Percentiles rank a stretch among this genome's conserved stretches.
phyloP scores from a whole-genome alignment of 2,329 filamentous ascomycete genomes.

The Aspergillus proliferans region DNA sequence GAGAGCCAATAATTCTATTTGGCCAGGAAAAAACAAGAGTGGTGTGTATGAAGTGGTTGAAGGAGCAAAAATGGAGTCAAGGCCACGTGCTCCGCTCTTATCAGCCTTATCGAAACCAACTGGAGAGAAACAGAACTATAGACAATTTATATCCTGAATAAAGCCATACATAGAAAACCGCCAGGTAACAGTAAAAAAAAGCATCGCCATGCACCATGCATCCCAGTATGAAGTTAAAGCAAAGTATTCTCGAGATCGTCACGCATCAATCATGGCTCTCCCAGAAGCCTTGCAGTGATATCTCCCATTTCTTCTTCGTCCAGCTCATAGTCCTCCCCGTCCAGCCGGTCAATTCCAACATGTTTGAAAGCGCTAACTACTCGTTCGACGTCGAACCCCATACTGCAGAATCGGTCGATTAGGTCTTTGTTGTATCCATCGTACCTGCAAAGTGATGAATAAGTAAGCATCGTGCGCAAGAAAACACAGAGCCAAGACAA shows the following conservation, averaged over 20 bases:
- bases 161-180: neutral
- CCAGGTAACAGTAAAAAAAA: constrained; percentile 5
- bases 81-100: no score
- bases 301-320: constrained; percentile 88
- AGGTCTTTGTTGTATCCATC: constrained; percentile 80
- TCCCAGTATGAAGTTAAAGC: neutral
- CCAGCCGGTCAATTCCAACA: constrained; percentile 72
- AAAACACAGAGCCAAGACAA: neutral
- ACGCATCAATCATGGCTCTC: constrained; percentile 54
- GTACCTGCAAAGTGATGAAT: constrained; percentile 52
- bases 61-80: no score
- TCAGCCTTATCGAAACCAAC: neutral
- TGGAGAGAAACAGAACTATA: neutral
- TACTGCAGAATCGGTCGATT: constrained; percentile 74
- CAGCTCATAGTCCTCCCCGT: constrained; percentile 74
- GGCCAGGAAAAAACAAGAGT: no score
- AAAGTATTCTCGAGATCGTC: constrained; percentile 7
- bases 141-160: neutral
- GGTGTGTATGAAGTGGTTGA: no score
- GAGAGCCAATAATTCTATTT: no score
- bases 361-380: constrained; percentile 79
- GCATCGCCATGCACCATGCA: constrained; percentile 29
- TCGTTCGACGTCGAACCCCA: constrained; percentile 86
- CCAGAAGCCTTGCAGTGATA: constrained; percentile 76
- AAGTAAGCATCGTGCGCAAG: constrained; percentile 18